Evolutionary conservation across 169 alveolate species (phyloP).

Genomic region (Cryptosporidium viatorum): DNA sequence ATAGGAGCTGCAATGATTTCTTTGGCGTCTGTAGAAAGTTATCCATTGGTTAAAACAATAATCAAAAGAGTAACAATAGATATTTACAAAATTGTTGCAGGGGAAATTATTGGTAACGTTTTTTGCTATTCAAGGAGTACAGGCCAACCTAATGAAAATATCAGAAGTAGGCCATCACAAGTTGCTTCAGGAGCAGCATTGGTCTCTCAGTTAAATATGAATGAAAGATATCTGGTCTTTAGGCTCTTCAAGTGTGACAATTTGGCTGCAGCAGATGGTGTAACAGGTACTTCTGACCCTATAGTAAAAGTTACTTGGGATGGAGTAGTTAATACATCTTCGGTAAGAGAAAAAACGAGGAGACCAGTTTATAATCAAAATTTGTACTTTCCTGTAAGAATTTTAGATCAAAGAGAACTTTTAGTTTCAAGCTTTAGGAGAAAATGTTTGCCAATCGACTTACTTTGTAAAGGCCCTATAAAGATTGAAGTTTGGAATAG

Average conservation of each 20-base stretch:
- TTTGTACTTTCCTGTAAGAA: conserved; percentile 87
- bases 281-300: conserved; percentile 85
- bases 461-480: conserved; percentile 87
- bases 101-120: conserved; percentile 79
- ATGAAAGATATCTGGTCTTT: conserved; percentile 79
- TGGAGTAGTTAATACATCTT: conserved; percentile 82
- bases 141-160: conserved; percentile 75
- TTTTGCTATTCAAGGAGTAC: conserved; percentile 79
- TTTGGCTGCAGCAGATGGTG: conserved; percentile 85
- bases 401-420: conserved; percentile 85
- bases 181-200: conserved; percentile 80
- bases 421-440: conserved; percentile 81
- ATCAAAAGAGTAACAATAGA: conserved; percentile 79
- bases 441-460: conserved; percentile 86
- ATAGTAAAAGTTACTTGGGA: conserved; percentile 90
- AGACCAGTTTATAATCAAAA: conserved; percentile 87
- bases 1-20: conserved; percentile 80
- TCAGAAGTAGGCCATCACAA: conserved; percentile 77
- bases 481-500: conserved; percentile 87
- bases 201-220: conserved; percentile 77
- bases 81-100: conserved; percentile 76
- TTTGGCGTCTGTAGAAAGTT: conserved; percentile 77
- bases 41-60: conserved; percentile 78
- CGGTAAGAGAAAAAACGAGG: conserved; percentile 81
- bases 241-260: conserved; percentile 85